Base-by-base conservation (phyloP, 1,284 basidiomycete species). In the Coniophora puteana region DNA sequence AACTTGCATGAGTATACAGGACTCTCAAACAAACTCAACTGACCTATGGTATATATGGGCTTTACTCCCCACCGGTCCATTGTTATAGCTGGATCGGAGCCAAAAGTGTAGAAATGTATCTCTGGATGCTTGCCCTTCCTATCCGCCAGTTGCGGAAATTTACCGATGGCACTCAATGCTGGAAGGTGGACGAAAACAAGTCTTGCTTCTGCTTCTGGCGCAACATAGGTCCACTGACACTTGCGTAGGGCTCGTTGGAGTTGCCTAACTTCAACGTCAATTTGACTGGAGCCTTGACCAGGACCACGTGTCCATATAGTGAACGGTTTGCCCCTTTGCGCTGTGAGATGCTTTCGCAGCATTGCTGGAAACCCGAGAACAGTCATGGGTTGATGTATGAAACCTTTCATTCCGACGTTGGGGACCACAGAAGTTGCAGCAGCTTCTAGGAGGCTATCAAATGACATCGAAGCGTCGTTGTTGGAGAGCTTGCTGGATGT, bases 151-250 rank as follows among this genome's bases (percentile, higher is more conserved):
- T 56, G 60, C 2, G 70, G 70, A 17, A 85, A 53, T 16, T 65
- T 66, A 43, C 68, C 59, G 4, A 87, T 47, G 1, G 59, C 67
- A 28, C 53, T 54, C 40, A 86, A 51, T 8, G 79, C 67, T 16
- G 74, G 74, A n/a, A 78, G 69, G 55, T 86, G 81, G 17, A 85
- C 66, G 46, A 88, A 88, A 6, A 85, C 52, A 24, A 76, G 59
- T 17, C 74, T 58, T 21, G 65, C 61, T 36, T 73, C 68, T 7
- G 58, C 52, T 36, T 71, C 66, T 45, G 61, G 43, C 8, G 65
- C 65, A 16, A 65, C 65, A 49, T 63, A 51, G 26, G 53, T 45
- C 16, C 69, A 69, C 11, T 61, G 55, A 45, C 64, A 71, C 40
- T 65, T 58, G 14, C 68, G 55, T 42, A 86, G 54, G 20, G 84